These are phyloP conservation scores for Earliella scabrosa DNA, from an alignment of 1,284 basidiomycete species.

Conservation along the genomic window DNA sequence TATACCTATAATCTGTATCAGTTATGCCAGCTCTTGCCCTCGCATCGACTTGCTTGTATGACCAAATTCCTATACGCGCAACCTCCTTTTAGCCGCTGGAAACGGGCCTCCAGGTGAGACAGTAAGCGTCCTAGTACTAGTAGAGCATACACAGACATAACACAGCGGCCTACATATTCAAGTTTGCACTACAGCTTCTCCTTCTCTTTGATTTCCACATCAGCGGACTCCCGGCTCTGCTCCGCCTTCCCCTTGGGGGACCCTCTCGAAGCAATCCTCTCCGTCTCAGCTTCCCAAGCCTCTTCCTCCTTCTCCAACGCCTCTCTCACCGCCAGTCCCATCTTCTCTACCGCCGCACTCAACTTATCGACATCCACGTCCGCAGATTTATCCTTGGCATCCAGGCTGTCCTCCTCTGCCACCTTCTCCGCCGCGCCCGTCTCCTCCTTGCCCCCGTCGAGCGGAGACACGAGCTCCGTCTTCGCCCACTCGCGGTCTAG, in stretches of 20 bases:
- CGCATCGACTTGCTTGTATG: too few species aligned
- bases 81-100: too few species aligned
- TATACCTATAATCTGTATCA: too few species aligned
- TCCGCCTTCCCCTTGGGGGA: not conserved
- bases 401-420: not conserved
- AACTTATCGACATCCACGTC: not conserved
- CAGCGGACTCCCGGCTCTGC: not conserved
- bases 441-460: slow-evolving; percentile 27
- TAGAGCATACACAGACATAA: too few species aligned
- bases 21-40: too few species aligned
- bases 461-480: slow-evolving; percentile 39
- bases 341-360: not conserved
- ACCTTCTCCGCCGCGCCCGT: slow-evolving; percentile 2
- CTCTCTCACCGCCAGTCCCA: slow-evolving; percentile 6
- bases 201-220: slow-evolving; percentile 4
- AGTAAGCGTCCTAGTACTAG: too few species aligned
- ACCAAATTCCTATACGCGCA: too few species aligned
- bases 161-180: too few species aligned
- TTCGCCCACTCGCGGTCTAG: slow-evolving; percentile 60
- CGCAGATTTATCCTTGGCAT: not conserved
- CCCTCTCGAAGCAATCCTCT: slow-evolving; percentile 1
- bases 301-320: slow-evolving; percentile 13
- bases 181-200: slow-evolving; percentile 5
- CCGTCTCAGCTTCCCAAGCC: slow-evolving; percentile 11
- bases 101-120: too few species aligned